phyloP scores from a whole-genome alignment of 2,329 filamentous ascomycete species.

The Cercospora janseana region DNA sequence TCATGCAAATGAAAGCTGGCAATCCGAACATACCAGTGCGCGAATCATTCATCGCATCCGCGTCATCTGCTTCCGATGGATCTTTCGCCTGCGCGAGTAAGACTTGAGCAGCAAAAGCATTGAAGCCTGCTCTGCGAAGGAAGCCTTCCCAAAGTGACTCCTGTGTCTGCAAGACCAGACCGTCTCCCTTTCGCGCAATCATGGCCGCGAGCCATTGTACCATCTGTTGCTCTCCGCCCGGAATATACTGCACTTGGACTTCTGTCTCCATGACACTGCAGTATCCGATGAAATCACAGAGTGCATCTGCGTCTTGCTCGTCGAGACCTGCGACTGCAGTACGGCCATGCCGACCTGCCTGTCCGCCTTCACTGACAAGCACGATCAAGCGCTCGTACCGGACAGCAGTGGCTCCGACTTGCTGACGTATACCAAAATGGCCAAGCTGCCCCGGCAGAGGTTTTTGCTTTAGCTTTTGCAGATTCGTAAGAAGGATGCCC shows the following conservation, averaged over 20 bases:
- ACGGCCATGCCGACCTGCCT: slow-evolving; percentile 25
- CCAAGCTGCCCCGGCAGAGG: slow-evolving; percentile 61
- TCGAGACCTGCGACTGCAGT: slow-evolving; percentile 34
- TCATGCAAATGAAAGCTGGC: slow-evolving; percentile 58
- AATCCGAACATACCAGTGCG: slow-evolving; percentile 42
- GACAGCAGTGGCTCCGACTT: slow-evolving; percentile 52
- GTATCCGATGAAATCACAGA: slow-evolving; percentile 45
- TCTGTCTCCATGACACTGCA: slow-evolving; percentile 42
- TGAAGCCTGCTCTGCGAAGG: slow-evolving; percentile 64
- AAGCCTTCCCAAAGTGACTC: slow-evolving; percentile 69
- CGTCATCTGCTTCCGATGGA: background rate
- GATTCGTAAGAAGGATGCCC: slow-evolving; percentile 67
- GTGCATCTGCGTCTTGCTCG: slow-evolving; percentile 34
- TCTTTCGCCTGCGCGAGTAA: slow-evolving; percentile 53
- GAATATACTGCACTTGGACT: slow-evolving; percentile 41
- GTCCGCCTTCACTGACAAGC: slow-evolving; percentile 53
- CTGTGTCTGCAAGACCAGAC: slow-evolving; percentile 40
- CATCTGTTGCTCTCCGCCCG: slow-evolving; percentile 44
- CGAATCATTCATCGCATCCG: background rate
- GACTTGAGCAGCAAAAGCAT: slow-evolving; percentile 68
- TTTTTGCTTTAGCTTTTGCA: slow-evolving; percentile 70
- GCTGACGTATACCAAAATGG: slow-evolving; percentile 52
- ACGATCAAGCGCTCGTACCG: slow-evolving; percentile 69
- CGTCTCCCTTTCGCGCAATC: slow-evolving; percentile 42
- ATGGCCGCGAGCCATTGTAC: slow-evolving; percentile 43